Evolutionary conservation across 331 rosid genomes (phyloP), one percentile per base, ranked within the genome.

Genomic region (Telfairia occidentalis): DNA sequence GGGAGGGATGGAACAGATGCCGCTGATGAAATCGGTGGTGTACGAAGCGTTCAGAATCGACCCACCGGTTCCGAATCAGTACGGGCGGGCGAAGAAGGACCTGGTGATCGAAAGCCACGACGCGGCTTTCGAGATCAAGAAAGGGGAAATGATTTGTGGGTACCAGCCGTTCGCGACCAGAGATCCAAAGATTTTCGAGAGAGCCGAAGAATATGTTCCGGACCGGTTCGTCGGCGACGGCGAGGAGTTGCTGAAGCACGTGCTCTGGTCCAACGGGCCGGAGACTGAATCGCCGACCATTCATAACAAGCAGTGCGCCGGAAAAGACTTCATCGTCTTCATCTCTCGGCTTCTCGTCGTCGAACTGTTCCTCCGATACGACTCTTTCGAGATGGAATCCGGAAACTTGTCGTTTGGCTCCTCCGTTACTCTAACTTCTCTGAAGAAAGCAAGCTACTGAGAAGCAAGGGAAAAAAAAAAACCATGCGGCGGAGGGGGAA

Each of bases 211-310:
- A 79, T 95, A 87, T 55, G 92, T 95, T 0, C 77, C 90, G 26
- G 93, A 90, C 5, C 75, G 99, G 73, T 95, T 95, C 70, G 30
- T 90, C 9, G 99, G 97, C 1, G 96, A 85, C 9, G 99, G 97
- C 0, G 99, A 91, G 83, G 81, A 64, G 71, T 24, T 95, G 82
- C 73, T 95, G 70, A 77, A 89, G 77, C 80, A 95, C 69, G 99
- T 95, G 80, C 12, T 95, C 2, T 95, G 97, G 99, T 95, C 99
- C 0, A 95, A 95, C 69, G 99, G 99, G 0, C 93, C 88, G 2
- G 96, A 95, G 78, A 84, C 89, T 0, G 92, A 92, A 43, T 10
- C 24, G 2, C 89, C 99, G 0, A 76, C 78, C 0, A 82, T 80
- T 2, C 81, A 26, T 2, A 83, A 95, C 83, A 95, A 95, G 45